Conservation (phyloP, 1,139 yeast species). For the Diutina ranongensis region DNA sequence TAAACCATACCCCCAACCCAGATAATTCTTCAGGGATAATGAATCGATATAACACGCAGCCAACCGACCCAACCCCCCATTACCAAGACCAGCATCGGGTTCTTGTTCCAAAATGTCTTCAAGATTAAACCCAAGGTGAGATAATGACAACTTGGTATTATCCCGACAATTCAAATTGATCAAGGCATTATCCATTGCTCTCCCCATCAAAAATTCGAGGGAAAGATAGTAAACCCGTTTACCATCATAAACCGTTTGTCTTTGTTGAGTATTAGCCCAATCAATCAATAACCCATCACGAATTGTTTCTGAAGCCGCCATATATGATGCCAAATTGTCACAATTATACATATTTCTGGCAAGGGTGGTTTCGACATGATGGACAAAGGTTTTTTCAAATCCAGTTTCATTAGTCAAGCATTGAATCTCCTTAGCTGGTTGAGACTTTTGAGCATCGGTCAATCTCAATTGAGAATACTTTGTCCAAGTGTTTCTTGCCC, state of each 20-base stretch:
- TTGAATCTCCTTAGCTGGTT: slow-evolving; percentile 7
- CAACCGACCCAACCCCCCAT: slow-evolving; percentile 89
- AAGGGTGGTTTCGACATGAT: slow-evolving; percentile 80
- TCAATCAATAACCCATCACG: slow-evolving; percentile 73
- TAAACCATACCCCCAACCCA: slow-evolving; percentile 95
- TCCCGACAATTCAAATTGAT: slow-evolving; percentile 56
- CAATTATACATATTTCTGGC: slow-evolving; percentile 89
- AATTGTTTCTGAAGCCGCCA: slow-evolving; percentile 71
- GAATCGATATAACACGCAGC: slow-evolving; percentile 95
- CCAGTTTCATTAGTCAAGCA: slow-evolving; percentile 23
- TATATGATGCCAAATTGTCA: slow-evolving; percentile 86
- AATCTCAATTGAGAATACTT: slow-evolving; percentile 37
- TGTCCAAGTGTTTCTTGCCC: slow-evolving; percentile 69
- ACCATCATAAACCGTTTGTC: slow-evolving; percentile 73
- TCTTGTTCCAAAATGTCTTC: slow-evolving; percentile 82
- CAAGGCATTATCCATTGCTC: slow-evolving; percentile 90
- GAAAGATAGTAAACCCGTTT: slow-evolving; percentile 83
- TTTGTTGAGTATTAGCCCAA: slow-evolving; percentile 92
- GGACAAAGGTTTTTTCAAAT: slow-evolving; percentile 62
- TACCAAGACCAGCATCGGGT: slow-evolving; percentile 91
- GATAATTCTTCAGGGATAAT: slow-evolving; percentile 72
- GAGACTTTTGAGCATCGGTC: slow-evolving; percentile 20
- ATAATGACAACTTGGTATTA: slow-evolving; percentile 43
- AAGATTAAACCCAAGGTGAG: slow-evolving; percentile 73
- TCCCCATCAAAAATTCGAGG: slow-evolving; percentile 86